phyloP scores from a whole-genome alignment of 192 early-diverging fungal species.

The Geosiphon pyriformis region DNA sequence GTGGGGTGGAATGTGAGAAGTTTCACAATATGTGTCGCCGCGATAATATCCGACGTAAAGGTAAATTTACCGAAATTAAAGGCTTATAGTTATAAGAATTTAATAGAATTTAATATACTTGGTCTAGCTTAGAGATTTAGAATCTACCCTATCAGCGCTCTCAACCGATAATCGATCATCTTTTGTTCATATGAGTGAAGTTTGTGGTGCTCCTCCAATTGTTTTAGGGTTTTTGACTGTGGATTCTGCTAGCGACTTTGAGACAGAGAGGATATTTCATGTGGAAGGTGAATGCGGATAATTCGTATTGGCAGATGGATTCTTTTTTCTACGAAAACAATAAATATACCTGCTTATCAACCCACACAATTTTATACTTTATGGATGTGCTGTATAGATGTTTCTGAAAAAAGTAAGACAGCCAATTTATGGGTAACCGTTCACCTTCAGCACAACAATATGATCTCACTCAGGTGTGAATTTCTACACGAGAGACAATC shows the following conservation, averaged over 20 bases:
- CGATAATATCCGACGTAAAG: constrained; percentile 42
- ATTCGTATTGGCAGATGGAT: not conserved
- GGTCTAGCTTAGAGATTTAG: constrained; percentile 22
- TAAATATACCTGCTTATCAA: not conserved
- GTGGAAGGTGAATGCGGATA: constrained; percentile 16
- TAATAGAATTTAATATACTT: not conserved
- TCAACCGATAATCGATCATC: constrained; percentile 21
- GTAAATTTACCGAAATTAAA: constrained; percentile 25
- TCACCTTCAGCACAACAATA: constrained; percentile 37
- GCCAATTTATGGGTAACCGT: constrained; percentile 40
- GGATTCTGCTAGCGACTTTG: not conserved
- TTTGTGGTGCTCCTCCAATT: constrained; percentile 25
- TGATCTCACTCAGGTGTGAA: constrained; percentile 32
- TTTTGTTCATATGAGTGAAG: constrained; percentile 21
- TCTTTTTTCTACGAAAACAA: too few species aligned
- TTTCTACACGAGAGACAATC: not conserved
- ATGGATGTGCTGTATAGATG: constrained; percentile 4
- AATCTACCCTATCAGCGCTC: constrained; percentile 17
- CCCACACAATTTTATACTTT: not conserved
- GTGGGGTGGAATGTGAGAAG: constrained; percentile 49
- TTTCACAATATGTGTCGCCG: constrained; percentile 46
- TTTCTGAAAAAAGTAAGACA: constrained; percentile 32
- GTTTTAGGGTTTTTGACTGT: constrained; percentile 24
- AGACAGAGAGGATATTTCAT: constrained; percentile 9
- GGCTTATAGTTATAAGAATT: not conserved